Conservation (phyloP, 345 rosid genomes). For the Rhodamnia argentea region DNA sequence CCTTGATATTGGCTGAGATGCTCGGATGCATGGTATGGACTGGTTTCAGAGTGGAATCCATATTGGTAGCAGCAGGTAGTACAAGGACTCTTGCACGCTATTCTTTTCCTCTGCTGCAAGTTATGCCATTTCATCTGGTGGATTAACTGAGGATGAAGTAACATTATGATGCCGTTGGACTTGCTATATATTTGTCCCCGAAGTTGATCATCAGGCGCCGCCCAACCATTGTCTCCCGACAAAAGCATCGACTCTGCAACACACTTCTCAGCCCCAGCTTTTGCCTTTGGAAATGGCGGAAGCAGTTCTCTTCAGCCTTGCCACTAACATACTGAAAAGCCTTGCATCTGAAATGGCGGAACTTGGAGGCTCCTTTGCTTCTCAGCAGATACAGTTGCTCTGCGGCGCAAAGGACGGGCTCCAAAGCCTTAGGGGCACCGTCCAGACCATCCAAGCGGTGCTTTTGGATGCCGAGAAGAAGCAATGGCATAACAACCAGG, state of each 20-base stretch:
- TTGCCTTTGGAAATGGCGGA: not conserved
- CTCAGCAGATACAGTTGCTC: not conserved
- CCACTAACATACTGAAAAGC: not conserved
- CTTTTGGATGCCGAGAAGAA: too few species aligned
- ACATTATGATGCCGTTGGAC: not conserved
- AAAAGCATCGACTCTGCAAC: not conserved
- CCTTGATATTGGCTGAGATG: conserved; percentile 70
- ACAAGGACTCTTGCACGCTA: conserved; percentile 39
- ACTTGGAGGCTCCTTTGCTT: not conserved
- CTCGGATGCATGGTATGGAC: conserved; percentile 68
- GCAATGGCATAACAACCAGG: not conserved
- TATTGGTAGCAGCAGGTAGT: too few species aligned
- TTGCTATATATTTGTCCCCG: not conserved
- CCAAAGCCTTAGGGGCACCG: not conserved
- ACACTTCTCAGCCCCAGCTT: not conserved
- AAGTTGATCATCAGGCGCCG: not conserved
- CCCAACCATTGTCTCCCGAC: not conserved
- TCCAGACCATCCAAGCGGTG: too few species aligned
- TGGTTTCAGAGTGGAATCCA: conserved; percentile 77
- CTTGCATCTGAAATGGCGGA: not conserved
- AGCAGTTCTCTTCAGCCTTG: not conserved
- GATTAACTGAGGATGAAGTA: not conserved
- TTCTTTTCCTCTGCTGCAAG: not conserved
- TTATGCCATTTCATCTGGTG: not conserved
- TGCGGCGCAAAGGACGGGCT: not conserved